Percentiles rank a stretch among this genome's conserved stretches.
Conservation (phyloP, 129 eudicot species). For the Ambrosia trifida region DNA sequence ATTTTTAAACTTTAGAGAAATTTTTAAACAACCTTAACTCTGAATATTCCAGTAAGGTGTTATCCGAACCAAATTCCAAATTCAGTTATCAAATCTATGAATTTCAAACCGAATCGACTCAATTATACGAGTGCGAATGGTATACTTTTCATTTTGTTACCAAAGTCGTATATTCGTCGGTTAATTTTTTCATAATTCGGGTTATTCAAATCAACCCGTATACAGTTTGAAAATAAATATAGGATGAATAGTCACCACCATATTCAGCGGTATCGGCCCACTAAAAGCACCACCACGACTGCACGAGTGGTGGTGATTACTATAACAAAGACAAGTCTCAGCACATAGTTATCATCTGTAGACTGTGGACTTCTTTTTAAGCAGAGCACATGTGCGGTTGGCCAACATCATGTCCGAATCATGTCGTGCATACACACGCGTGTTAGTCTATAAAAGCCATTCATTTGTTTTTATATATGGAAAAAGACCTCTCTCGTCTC, state of each 20-base stretch:
- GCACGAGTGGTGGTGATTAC: conserved; percentile 35
- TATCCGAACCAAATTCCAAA: too few relatives aligned
- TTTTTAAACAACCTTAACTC: too few relatives aligned
- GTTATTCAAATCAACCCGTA: too few relatives aligned
- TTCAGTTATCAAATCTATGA: too few relatives aligned
- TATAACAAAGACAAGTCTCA: conserved; percentile 34
- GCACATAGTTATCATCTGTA: conserved; percentile 12
- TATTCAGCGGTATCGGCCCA: conserved; percentile 30
- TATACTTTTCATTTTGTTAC: too few relatives aligned
- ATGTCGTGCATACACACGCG: conserved; percentile 43
- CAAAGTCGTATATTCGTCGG: too few relatives aligned
- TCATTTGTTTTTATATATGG: conserved; percentile 9
- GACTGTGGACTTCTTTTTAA: conserved; percentile 28
- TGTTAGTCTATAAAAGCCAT: conserved; percentile 30
- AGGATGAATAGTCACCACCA: conserved; percentile 20
- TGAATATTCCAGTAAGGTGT: too few relatives aligned
- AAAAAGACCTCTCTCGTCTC: conserved; percentile 25
- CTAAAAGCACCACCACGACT: conserved; percentile 23
- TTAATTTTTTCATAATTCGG: neutral
- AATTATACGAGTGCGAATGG: too few relatives aligned
- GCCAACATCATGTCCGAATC: conserved; percentile 36
- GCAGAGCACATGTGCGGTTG: conserved; percentile 28
- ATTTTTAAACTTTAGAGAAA: too few relatives aligned
- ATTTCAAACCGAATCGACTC: too few relatives aligned
- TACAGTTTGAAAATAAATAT: neutral